Base-by-base conservation (phyloP, 1,284 basidiomycete genomes). In the Irpex lacteus region DNA sequence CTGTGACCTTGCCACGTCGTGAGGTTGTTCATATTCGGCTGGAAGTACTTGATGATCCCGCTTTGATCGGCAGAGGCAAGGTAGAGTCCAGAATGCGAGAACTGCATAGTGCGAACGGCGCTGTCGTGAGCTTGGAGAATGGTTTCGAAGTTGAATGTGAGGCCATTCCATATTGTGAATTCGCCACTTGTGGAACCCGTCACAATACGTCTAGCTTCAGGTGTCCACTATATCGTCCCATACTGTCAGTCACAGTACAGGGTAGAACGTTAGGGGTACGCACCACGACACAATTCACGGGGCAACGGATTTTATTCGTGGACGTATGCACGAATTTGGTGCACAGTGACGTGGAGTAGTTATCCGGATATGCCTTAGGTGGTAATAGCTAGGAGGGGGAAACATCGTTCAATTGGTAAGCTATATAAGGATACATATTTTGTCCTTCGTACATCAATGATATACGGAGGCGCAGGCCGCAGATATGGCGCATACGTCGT, bases 71-170 rank as follows among this genome's bases (percentile, higher is more conserved):
- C 90, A 18, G 95, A 98, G 11, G 95, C 90, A 53, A 99, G 87
- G 76, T 94, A 98, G 18, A 89, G 83, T 8, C 97, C 97, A 0
- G 94, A 94, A 70, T 97, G 93, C 2, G 92, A 93, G 80, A 97
- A 99, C 7, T 88, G 82, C 74, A 98, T 87, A 0, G 94, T 86
- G 44, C 96, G 93, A 65, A 99, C 94, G 19, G 95, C 92, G 7
- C 91, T 90, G 75, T 99, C 97, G 78, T 99, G 98, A 0, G 96
- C 97, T 78, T 98, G 96, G 52, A 98, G 86, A 71, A 99, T 98
- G 0, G 97, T 98, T 77, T 99, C 97, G 75, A 99, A 99, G 80
- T 99, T 98, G 88, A 98, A 99, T 0, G 97, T 98, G 37, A 98
- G 83, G 18, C 96, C 97, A 72, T 99, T 99, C 97, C 98, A 99